Evolutionary conservation across 805 yeast species (phyloP).

Genomic region (Zygotorulaspora sp.): DNA sequence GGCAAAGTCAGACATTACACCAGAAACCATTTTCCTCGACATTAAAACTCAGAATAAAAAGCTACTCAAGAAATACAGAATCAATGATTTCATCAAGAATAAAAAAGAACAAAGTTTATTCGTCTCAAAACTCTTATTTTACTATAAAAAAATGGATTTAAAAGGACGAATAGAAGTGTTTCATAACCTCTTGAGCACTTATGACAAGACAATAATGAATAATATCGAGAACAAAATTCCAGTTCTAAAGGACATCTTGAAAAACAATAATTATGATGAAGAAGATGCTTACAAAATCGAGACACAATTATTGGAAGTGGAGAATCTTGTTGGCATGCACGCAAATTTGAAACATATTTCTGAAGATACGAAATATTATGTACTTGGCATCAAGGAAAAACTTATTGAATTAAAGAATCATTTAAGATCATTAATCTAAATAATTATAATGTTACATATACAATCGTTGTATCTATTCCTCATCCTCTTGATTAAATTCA

Average conservation of each 20-base stretch:
- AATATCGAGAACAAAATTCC: slow-evolving; percentile 5
- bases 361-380: slow-evolving; percentile 23
- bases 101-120: slow-evolving; percentile 25
- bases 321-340: slow-evolving; percentile 18
- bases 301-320: slow-evolving; percentile 23
- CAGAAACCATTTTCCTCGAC: slow-evolving; percentile 27
- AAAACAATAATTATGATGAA: neutral
- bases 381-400: slow-evolving; percentile 28
- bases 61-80: slow-evolving; percentile 23
- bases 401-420: slow-evolving; percentile 12
- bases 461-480: too few species aligned
- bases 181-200: slow-evolving; percentile 8
- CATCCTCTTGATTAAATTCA: too few species aligned
- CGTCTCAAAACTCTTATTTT: slow-evolving; percentile 26
- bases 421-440: slow-evolving; percentile 6
- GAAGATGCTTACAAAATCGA: slow-evolving; percentile 22
- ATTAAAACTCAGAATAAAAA: slow-evolving; percentile 22
- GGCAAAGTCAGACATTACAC: slow-evolving; percentile 20
- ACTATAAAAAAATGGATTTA: slow-evolving; percentile 24
- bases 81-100: slow-evolving; percentile 20
- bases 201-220: slow-evolving; percentile 4
- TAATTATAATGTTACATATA: slow-evolving; percentile 1
- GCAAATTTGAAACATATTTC: slow-evolving; percentile 5
- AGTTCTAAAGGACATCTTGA: slow-evolving; percentile 7
- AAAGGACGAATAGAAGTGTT: slow-evolving; percentile 21